These are phyloP conservation scores for Mucor lusitanicus DNA, from an alignment of 371 early-diverging fungal species.

Conservation along the genomic window DNA sequence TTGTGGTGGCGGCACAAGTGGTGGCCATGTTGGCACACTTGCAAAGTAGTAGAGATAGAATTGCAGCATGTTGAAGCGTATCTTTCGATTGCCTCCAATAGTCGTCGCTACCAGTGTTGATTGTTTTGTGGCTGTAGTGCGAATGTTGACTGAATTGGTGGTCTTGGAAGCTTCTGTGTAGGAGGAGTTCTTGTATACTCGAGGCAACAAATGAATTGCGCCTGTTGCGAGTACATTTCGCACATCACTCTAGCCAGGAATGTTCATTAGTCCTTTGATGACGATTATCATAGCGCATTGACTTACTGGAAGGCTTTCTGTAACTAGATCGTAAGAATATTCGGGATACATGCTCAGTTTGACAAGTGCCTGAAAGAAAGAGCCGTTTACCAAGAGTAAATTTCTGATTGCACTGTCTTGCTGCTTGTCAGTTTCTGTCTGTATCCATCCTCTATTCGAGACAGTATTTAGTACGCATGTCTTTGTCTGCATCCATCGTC, in stretches of 20 bases:
- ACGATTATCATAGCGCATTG: neutral
- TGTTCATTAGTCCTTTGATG: constrained; percentile 12
- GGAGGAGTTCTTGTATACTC: constrained; percentile 27
- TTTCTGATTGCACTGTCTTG: constrained; percentile 27
- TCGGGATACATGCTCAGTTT: constrained; percentile 22
- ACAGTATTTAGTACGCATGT: too few species aligned
- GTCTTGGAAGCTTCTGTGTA: constrained; percentile 4
- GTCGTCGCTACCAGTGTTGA: constrained; percentile 27
- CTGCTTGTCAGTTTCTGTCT: constrained; percentile 22
- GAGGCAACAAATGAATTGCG: constrained; percentile 33
- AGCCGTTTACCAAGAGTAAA: constrained; percentile 22
- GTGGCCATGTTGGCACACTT: constrained; percentile 32
- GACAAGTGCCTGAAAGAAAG: constrained; percentile 29
- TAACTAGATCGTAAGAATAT: constrained; percentile 31
- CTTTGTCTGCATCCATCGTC: too few species aligned
- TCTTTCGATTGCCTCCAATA: constrained; percentile 22
- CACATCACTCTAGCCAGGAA: constrained; percentile 14
- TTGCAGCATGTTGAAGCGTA: constrained; percentile 38
- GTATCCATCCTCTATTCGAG: constrained; percentile 36
- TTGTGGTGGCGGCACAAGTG: neutral
- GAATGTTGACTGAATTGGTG: constrained; percentile 17
- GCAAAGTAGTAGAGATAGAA: constrained; percentile 38
- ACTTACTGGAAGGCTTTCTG: constrained; percentile 35
- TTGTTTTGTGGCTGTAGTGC: constrained; percentile 35
- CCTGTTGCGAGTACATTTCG: constrained; percentile 30